Evolutionary conservation across 768 basidiomycete genomes (phyloP).

Genomic region (Auriscalpium microsporum): DNA sequence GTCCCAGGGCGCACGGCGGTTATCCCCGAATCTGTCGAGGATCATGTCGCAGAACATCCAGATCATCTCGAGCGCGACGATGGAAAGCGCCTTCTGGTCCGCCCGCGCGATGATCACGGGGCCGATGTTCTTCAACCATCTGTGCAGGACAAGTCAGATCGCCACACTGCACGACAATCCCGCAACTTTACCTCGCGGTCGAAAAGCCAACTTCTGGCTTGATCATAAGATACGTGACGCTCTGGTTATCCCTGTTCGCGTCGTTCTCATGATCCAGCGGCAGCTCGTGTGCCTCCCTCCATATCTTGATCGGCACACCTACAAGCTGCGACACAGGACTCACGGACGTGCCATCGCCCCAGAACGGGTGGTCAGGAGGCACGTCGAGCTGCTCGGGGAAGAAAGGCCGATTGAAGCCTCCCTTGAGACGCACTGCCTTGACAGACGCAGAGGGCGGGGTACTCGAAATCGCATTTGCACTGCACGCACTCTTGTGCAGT

Average conservation of each 20-base stretch:
- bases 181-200: conserved; percentile 1
- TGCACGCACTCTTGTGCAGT: not conserved
- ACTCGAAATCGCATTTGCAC: not conserved
- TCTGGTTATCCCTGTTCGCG: conserved; percentile 1
- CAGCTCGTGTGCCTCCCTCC: not conserved
- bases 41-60: conserved; percentile 16
- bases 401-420: not conserved
- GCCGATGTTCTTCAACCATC: conserved; percentile 8
- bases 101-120: conserved; percentile 1
- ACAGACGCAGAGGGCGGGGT: not conserved
- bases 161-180: too few relatives aligned
- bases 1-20: not conserved
- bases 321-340: not conserved
- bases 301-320: not conserved
- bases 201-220: conserved; percentile 4
- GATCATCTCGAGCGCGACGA: not conserved
- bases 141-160: not conserved
- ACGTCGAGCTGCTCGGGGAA: not conserved
- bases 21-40: not conserved
- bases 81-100: conserved; percentile 5
- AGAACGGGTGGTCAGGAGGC: not conserved
- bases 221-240: conserved; percentile 8
- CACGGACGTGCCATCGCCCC: not conserved
- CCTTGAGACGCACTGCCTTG: not conserved
- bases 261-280: not conserved